Percentiles rank a stretch among this genome's conserved stretches.
phyloP scores from a whole-genome alignment of 1,284 basidiomycete genomes.

The Thelephora terrestris region DNA sequence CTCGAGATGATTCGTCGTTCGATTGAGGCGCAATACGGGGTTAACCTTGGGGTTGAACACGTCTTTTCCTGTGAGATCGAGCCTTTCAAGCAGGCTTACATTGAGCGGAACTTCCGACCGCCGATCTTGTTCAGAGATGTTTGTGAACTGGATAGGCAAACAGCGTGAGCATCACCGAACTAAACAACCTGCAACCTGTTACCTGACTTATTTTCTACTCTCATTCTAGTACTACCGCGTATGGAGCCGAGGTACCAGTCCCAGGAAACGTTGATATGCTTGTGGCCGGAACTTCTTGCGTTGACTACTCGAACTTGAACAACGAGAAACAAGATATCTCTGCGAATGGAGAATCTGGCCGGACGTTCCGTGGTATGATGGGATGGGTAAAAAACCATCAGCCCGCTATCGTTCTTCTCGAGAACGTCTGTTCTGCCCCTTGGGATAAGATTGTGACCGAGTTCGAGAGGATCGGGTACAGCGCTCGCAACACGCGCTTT shows the following conservation, averaged over 20 bases:
- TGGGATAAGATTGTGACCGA: conserved; percentile 73
- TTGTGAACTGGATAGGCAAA: conserved; percentile 73
- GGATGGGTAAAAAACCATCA: conserved; percentile 83
- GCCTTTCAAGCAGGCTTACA: conserved; percentile 97
- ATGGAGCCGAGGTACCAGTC: conserved; percentile 77
- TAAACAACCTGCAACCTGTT: background rate
- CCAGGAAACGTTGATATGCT: conserved; percentile 88
- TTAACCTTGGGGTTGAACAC: conserved; percentile 73
- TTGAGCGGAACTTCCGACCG: conserved; percentile 90
- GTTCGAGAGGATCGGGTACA: conserved; percentile 73
- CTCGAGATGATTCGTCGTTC: conserved; percentile 74
- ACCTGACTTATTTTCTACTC: conserved; percentile 9
- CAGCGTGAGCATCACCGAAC: conserved; percentile 46
- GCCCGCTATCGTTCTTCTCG: conserved; percentile 85
- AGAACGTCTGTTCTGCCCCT: conserved; percentile 90
- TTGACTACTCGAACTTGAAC: conserved; percentile 94
- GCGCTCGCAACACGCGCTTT: conserved; percentile 61
- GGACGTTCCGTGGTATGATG: conserved; percentile 88
- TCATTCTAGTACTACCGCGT: conserved; percentile 69
- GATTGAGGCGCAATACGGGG: conserved; percentile 58
- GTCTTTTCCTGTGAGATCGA: conserved; percentile 98
- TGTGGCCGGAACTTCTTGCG: conserved; percentile 91
- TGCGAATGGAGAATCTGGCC: conserved; percentile 82
- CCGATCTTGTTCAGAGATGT: conserved; percentile 92
- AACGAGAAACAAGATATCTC: conserved; percentile 88